Conservation (phyloP, 169 alveolate species). For the Babesia bigemina region DNA sequence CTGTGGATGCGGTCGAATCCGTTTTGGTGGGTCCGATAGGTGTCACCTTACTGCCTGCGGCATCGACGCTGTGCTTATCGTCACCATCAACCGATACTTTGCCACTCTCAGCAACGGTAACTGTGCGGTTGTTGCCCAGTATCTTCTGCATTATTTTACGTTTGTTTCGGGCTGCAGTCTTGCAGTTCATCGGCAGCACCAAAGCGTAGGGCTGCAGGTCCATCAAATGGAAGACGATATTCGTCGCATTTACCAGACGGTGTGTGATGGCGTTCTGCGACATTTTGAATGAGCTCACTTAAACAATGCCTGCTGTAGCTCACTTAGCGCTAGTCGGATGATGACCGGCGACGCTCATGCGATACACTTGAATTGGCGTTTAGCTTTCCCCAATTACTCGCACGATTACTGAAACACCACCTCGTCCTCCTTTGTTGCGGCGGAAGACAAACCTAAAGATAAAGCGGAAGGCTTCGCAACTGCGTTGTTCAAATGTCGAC, state of each 20-base stretch:
- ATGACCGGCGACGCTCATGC: too few species aligned
- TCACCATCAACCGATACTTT: neutral
- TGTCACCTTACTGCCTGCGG: neutral
- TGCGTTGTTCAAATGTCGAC: too few species aligned
- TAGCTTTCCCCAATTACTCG: too few species aligned
- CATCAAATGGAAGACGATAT: slow-evolving; percentile 54
- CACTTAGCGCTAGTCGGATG: too few species aligned
- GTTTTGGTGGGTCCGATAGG: neutral
- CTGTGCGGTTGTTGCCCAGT: slow-evolving; percentile 29
- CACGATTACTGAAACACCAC: too few species aligned
- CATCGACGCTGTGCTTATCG: neutral
- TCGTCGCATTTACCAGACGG: slow-evolving; percentile 60
- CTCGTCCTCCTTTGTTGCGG: too few species aligned
- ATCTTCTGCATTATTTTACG: slow-evolving; percentile 50
- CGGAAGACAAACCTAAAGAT: too few species aligned
- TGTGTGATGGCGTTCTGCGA: slow-evolving; percentile 11
- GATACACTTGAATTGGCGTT: too few species aligned
- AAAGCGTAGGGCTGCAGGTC: slow-evolving; percentile 63
- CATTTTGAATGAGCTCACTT: slow-evolving; percentile 3
- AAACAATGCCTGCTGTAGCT: too few species aligned
- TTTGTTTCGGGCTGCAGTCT: slow-evolving; percentile 43
- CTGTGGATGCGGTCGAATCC: neutral
- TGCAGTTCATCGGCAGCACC: slow-evolving; percentile 65
- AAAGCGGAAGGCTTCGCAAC: too few species aligned
- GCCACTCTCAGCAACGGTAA: neutral